Conservation (phyloP, 306 rosid species). For the Prosopis cineraria region DNA sequence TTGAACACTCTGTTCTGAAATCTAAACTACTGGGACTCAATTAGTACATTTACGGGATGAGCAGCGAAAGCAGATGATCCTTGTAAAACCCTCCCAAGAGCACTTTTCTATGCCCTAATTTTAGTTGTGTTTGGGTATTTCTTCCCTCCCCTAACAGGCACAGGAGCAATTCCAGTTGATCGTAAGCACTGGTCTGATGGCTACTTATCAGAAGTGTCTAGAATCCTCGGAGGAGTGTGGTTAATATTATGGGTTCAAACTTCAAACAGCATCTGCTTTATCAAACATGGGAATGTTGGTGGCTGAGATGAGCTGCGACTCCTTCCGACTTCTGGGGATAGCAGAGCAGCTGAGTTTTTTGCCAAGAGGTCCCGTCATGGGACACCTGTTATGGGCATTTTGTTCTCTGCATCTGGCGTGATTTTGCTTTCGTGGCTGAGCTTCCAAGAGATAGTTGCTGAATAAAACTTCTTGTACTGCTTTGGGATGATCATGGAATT, state of each 20-base stretch:
- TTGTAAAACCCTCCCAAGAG: constrained; percentile 59
- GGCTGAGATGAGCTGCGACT: constrained; percentile 76
- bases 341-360: constrained; percentile 59
- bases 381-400: constrained; percentile 58
- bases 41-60: constrained; percentile 71
- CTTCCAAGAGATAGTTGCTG: constrained; percentile 77
- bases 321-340: constrained; percentile 78
- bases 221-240: constrained; percentile 62
- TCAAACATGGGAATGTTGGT: constrained; percentile 81
- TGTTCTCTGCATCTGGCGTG: constrained; percentile 72
- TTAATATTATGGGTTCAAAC: constrained; percentile 60
- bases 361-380: constrained; percentile 57
- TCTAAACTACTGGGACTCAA: constrained; percentile 73
- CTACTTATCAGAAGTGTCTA: constrained; percentile 63
- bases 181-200: constrained; percentile 62
- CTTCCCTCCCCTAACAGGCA: constrained; percentile 62
- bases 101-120: constrained; percentile 56
- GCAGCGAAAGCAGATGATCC: constrained; percentile 72
- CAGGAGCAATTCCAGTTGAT: constrained; percentile 56
- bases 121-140: constrained; percentile 60
- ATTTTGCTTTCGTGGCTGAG: constrained; percentile 69
- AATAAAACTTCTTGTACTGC: constrained; percentile 66
- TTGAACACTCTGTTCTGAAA: constrained; percentile 76
- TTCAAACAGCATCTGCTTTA: constrained; percentile 65
- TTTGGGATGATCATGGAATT: constrained; percentile 78